These are phyloP conservation scores for Tympanopsis confertula DNA, from an alignment of 2,329 filamentous ascomycete genomes.

Conservation along the genomic window DNA sequence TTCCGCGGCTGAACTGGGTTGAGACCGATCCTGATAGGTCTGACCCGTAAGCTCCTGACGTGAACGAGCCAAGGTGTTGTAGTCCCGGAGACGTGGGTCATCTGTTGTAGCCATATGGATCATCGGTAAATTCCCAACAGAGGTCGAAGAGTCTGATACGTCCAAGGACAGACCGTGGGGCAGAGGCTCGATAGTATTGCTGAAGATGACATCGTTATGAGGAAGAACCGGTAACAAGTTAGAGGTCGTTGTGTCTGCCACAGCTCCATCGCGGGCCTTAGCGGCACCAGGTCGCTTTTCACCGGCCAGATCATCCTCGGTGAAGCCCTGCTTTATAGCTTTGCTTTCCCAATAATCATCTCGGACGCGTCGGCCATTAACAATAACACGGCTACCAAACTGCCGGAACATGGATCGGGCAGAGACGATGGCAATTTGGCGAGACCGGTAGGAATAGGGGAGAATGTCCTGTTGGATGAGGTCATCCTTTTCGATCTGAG, in stretches of 20 bases:
- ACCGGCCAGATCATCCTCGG: slow-evolving; percentile 86
- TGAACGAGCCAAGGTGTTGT: not conserved
- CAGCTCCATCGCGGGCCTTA: slow-evolving; percentile 62
- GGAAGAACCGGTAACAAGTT: slow-evolving; percentile 44
- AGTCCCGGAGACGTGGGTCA: not conserved
- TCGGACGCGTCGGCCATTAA: slow-evolving; percentile 77
- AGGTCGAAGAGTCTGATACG: not conserved
- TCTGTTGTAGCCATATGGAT: not conserved
- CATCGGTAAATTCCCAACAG: not conserved
- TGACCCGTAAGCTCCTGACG: slow-evolving; percentile 1
- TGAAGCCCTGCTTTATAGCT: slow-evolving; percentile 93
- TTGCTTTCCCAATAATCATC: slow-evolving; percentile 99
- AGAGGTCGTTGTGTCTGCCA: slow-evolving; percentile 55
- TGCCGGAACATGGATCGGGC: slow-evolving; percentile 97
- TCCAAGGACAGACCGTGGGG: no score
- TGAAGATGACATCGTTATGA: slow-evolving; percentile 82
- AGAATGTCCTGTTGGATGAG: slow-evolving; percentile 89
- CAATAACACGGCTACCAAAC: slow-evolving; percentile 88
- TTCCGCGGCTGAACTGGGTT: not conserved
- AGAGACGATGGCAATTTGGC: slow-evolving; percentile 95
- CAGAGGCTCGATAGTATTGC: slow-evolving; percentile 38
- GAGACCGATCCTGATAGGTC: not conserved
- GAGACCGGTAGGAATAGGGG: slow-evolving; percentile 93
- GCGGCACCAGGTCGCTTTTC: slow-evolving; percentile 90
- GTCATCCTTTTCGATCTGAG: slow-evolving; percentile 90